Conservation (phyloP, 2,329 filamentous ascomycete genomes). For the Phoma sp. region DNA sequence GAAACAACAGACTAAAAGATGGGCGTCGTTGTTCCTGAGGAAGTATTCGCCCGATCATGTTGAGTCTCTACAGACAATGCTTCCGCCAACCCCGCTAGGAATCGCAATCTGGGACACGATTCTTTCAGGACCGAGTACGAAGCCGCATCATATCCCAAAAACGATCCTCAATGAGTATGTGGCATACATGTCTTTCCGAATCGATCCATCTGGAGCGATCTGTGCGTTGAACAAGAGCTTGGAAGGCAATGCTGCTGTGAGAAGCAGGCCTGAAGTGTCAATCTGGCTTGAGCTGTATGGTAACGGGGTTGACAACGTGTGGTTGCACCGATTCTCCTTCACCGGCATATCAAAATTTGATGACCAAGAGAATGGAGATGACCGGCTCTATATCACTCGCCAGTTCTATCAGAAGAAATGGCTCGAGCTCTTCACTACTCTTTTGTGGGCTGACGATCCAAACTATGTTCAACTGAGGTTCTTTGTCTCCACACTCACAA, state of each 20-base stretch:
- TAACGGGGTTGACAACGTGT: neutral
- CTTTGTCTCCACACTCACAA: neutral
- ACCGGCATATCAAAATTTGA: constrained; percentile 6
- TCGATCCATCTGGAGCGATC: constrained; percentile 30
- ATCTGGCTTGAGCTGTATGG: constrained; percentile 37
- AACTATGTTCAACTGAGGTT: constrained; percentile 13
- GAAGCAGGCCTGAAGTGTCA: constrained; percentile 11
- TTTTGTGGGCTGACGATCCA: constrained; percentile 7
- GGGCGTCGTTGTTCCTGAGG: constrained; percentile 33
- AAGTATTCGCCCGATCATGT: constrained; percentile 24
- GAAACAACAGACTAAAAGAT: constrained; percentile 28
- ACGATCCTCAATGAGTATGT: constrained; percentile 32
- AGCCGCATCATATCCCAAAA: constrained; percentile 20
- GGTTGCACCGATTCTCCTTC: neutral
- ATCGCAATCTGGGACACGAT: constrained; percentile 4
- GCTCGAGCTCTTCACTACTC: constrained; percentile 23
- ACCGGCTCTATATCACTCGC: constrained; percentile 16
- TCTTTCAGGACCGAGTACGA: neutral
- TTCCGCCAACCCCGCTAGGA: constrained; percentile 25
- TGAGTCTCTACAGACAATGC: neutral
- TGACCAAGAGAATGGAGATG: neutral
- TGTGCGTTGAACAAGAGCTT: constrained; percentile 27
- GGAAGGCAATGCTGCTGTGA: constrained; percentile 7
- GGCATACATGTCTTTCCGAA: constrained; percentile 26
- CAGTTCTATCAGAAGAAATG: constrained; percentile 21